Percentiles rank a stretch among this genome's conserved stretches.
phyloP scores from a whole-genome alignment of 768 basidiomycete genomes.

The Boletus tylopilopsis region DNA sequence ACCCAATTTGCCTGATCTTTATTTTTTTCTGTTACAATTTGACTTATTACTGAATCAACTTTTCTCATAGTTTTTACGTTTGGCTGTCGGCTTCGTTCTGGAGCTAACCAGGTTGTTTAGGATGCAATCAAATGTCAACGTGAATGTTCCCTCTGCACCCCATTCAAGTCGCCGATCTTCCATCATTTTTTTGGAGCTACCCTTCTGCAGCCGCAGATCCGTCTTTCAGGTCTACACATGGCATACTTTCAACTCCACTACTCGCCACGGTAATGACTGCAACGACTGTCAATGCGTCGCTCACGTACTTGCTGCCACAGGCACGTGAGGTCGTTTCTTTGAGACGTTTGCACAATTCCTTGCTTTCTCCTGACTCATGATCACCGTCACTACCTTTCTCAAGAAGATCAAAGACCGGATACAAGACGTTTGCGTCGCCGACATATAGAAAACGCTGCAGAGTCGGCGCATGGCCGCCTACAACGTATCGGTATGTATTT shows the following conservation, averaged over 20 bases:
- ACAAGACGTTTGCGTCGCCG: constrained; percentile 66
- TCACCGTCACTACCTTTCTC: constrained; percentile 70
- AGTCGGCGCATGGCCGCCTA: constrained; percentile 71
- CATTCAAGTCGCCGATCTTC: constrained; percentile 77
- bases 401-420: constrained; percentile 91
- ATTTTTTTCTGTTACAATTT: constrained; percentile 1
- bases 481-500: constrained; percentile 64
- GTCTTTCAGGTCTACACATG: constrained; percentile 58
- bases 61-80: neutral
- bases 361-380: constrained; percentile 78
- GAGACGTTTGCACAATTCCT: constrained; percentile 77
- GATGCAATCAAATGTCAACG: constrained; percentile 48
- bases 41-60: constrained; percentile 1
- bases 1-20: constrained; percentile 39
- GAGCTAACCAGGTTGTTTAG: constrained; percentile 22
- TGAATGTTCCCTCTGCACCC: constrained; percentile 70
- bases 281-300: neutral
- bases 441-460: constrained; percentile 33
- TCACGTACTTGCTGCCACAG: constrained; percentile 31
- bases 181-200: constrained; percentile 14
- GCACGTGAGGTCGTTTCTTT: constrained; percentile 81
- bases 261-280: constrained; percentile 53
- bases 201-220: constrained; percentile 1
- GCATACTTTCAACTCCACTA: constrained; percentile 71
- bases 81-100: neutral